A percentile compares a stretch with the other conserved stretches of the same genome.
Evolutionary conservation across 192 early-diverging fungal species (phyloP).

Genomic region (Backusella psychrophila): DNA sequence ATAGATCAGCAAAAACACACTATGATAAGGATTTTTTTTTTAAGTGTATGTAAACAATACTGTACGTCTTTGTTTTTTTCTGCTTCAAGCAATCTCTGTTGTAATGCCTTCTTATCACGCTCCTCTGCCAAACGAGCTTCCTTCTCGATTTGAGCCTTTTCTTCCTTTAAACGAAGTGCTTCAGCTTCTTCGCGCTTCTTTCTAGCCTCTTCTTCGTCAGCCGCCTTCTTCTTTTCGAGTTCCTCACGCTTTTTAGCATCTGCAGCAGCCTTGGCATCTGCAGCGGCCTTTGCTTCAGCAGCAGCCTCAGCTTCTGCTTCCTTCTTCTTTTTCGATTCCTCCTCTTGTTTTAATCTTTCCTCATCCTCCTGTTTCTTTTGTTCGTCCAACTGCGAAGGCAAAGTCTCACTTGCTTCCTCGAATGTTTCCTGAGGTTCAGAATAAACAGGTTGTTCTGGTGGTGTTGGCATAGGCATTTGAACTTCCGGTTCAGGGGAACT

Average conservation of each 20-base stretch:
- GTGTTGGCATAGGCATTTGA: background rate
- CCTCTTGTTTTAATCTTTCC: slow-evolving; percentile 12
- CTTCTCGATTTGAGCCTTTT: slow-evolving; percentile 20
- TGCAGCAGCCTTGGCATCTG: slow-evolving; percentile 9
- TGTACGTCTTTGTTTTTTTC: slow-evolving; percentile 45
- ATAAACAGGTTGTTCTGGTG: background rate
- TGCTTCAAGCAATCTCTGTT: slow-evolving; percentile 33
- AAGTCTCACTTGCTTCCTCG: background rate
- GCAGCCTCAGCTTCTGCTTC: background rate
- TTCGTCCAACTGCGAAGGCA: slow-evolving; percentile 7
- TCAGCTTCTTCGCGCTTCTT: slow-evolving; percentile 11
- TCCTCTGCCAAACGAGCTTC: background rate
- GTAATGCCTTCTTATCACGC: slow-evolving; percentile 11
- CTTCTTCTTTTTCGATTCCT: slow-evolving; percentile 31
- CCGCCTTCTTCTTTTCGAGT: slow-evolving; percentile 21
- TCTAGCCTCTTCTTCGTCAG: slow-evolving; percentile 45
- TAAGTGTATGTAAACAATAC: background rate
- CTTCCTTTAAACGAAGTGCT: slow-evolving; percentile 35
- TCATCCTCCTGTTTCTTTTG: slow-evolving; percentile 33
- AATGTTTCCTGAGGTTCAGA: background rate
- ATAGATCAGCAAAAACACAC: background rate
- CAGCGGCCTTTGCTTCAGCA: slow-evolving; percentile 1
- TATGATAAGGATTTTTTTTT: background rate
- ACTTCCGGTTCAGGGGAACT: background rate
- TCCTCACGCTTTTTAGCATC: background rate